Conservation (phyloP, 805 yeast species). For the Cyberlindnera americana region DNA sequence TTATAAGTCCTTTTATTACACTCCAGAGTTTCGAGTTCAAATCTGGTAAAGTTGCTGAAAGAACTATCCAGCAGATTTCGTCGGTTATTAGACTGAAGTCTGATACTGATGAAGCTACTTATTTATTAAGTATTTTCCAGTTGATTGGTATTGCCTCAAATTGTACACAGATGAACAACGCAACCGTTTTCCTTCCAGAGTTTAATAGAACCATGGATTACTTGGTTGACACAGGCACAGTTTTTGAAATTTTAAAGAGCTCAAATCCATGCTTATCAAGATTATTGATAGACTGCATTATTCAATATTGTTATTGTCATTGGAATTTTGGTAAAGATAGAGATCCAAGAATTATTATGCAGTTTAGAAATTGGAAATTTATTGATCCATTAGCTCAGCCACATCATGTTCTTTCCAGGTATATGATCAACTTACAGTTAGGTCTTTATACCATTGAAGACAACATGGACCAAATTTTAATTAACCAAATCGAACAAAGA, state of each 20-base stretch:
- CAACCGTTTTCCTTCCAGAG: constrained; percentile 35
- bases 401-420: constrained; percentile 31
- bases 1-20: constrained; percentile 12
- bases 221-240: constrained; percentile 36
- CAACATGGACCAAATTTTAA: constrained; percentile 16
- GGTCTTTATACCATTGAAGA: constrained; percentile 28
- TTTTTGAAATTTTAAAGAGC: constrained; percentile 31
- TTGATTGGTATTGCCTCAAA: constrained; percentile 35
- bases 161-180: constrained; percentile 30
- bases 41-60: constrained; percentile 28
- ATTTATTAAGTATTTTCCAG: constrained; percentile 28
- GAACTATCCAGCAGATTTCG: constrained; percentile 24
- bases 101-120: constrained; percentile 21
- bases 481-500: constrained; percentile 18
- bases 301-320: constrained; percentile 44
- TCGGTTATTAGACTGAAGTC: neutral
- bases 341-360: constrained; percentile 19
- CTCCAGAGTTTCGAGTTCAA: constrained; percentile 19
- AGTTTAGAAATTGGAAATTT: constrained; percentile 33
- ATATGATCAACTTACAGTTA: constrained; percentile 34
- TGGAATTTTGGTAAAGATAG: constrained; percentile 33
- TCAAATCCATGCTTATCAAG: constrained; percentile 26
- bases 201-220: constrained; percentile 38
- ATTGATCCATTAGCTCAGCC: constrained; percentile 31
- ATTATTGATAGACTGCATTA: constrained; percentile 37